Evolutionary conservation across 352 stramenopile genomes (phyloP).

Genomic region (Nothophytophthora sp.): DNA sequence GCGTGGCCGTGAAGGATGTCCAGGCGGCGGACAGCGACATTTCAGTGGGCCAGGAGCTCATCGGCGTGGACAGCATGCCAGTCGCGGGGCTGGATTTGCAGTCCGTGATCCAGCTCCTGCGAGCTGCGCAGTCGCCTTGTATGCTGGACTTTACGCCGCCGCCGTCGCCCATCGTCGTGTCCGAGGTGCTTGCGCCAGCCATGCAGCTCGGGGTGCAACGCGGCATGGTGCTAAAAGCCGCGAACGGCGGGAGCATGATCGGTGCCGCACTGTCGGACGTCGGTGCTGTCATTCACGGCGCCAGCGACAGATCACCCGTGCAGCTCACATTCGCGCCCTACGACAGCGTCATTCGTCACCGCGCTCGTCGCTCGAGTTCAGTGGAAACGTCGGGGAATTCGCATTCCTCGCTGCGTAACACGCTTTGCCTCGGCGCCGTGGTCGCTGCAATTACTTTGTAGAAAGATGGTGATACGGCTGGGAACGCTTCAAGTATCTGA

Average conservation of each 20-base stretch:
- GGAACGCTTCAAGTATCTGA: no score
- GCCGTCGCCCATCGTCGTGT: slow-evolving; percentile 42
- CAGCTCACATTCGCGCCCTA: slow-evolving; percentile 34
- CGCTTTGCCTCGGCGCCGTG: slow-evolving; percentile 46
- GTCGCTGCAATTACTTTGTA: slow-evolving; percentile 35
- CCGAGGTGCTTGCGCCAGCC: slow-evolving; percentile 27
- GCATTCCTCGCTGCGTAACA: slow-evolving; percentile 27
- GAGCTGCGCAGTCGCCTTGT: slow-evolving; percentile 36
- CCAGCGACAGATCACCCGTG: slow-evolving; percentile 16
- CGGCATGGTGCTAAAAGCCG: slow-evolving; percentile 42
- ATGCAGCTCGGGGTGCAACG: slow-evolving; percentile 24
- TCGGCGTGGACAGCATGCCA: slow-evolving; percentile 36
- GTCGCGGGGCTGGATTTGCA: slow-evolving; percentile 36
- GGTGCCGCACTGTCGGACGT: slow-evolving; percentile 39
- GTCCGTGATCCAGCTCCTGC: slow-evolving; percentile 40
- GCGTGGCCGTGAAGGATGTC: slow-evolving; percentile 42
- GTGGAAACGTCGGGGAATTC: neutral
- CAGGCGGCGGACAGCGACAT: slow-evolving; percentile 25
- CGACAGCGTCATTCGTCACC: slow-evolving; percentile 5
- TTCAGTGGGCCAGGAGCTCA: slow-evolving; percentile 43
- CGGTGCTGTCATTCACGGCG: slow-evolving; percentile 22
- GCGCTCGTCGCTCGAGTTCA: neutral
- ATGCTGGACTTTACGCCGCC: slow-evolving; percentile 49
- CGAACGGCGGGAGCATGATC: slow-evolving; percentile 34
- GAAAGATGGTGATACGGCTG: neutral